Conservation (phyloP, 352 stramenopile species). For the Globisporangium megalacanthum region DNA sequence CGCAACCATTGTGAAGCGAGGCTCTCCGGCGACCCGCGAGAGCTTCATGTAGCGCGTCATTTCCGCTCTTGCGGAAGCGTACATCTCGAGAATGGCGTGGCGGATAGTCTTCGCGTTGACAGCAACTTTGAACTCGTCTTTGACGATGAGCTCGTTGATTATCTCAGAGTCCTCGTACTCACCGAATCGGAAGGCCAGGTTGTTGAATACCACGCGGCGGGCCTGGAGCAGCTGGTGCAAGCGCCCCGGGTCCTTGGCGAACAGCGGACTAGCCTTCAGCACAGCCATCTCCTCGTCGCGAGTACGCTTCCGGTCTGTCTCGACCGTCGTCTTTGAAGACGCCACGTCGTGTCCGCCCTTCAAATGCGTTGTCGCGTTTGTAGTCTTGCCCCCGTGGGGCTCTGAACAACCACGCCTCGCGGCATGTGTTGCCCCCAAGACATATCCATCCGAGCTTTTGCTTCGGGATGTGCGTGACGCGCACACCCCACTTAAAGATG, state of each 20-base stretch:
- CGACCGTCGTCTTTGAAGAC: background rate
- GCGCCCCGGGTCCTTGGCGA: background rate
- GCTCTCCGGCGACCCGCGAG: background rate
- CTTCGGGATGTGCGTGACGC: no score
- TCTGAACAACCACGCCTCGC: background rate
- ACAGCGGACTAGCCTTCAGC: background rate
- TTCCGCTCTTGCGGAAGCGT: background rate
- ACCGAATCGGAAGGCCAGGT: background rate
- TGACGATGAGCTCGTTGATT: constrained; percentile 1
- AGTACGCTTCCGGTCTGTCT: background rate
- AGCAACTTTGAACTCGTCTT: background rate
- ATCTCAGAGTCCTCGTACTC: background rate
- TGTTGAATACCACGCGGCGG: background rate
- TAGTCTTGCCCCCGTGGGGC: background rate
- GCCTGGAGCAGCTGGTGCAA: background rate
- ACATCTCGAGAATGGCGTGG: background rate
- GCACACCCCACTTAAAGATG: constrained; percentile 5
- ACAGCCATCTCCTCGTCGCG: background rate
- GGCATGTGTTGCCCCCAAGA: background rate
- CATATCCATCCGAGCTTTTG: background rate
- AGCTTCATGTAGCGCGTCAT: background rate
- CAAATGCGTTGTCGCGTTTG: background rate
- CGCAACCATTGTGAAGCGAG: background rate
- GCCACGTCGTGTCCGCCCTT: background rate
- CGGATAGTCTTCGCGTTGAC: background rate